These are phyloP conservation scores for Jasminum sambac DNA, from an alignment of 257 asterid genomes.

Conservation along the genomic window DNA sequence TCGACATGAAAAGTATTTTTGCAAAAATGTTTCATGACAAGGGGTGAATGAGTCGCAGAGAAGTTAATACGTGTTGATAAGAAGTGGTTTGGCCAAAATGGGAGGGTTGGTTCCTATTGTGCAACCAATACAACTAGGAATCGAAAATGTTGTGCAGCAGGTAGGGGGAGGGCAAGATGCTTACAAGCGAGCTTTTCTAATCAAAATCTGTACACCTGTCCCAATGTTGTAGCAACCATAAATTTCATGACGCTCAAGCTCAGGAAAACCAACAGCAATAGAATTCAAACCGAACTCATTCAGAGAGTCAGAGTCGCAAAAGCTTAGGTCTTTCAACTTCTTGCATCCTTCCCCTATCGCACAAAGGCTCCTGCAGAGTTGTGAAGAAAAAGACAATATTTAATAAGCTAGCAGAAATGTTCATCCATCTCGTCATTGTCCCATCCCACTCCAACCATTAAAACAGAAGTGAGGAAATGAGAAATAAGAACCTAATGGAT, in stretches of 20 bases:
- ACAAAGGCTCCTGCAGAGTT: too few relatives aligned
- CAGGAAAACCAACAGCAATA: constrained; percentile 73
- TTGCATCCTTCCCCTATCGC: constrained; percentile 91
- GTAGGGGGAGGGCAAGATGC: constrained; percentile 12
- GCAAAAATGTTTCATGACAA: too few relatives aligned
- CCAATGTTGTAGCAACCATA: constrained; percentile 84
- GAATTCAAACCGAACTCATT: constrained; percentile 70
- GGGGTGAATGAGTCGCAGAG: background rate
- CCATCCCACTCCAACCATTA: background rate
- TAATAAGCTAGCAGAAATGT: too few relatives aligned
- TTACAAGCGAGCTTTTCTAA: constrained; percentile 75
- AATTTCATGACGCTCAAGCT: constrained; percentile 73
- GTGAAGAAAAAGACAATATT: too few relatives aligned
- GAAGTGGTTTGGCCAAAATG: too few relatives aligned
- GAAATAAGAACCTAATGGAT: too few relatives aligned
- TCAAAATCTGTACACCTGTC: constrained; percentile 63
- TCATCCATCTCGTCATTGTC: too few relatives aligned
- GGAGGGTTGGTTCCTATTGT: background rate
- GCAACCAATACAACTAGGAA: background rate
- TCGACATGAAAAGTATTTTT: background rate
- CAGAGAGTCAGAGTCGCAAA: constrained; percentile 75
- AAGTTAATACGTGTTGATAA: too few relatives aligned
- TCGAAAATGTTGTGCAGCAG: background rate
- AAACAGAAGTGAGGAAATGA: background rate
- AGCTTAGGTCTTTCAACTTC: constrained; percentile 64